Evolutionary conservation across 2,329 filamentous ascomycete genomes (phyloP), one percentile per base, ranked within the genome.

Genomic region (Aspergillus sp.): DNA sequence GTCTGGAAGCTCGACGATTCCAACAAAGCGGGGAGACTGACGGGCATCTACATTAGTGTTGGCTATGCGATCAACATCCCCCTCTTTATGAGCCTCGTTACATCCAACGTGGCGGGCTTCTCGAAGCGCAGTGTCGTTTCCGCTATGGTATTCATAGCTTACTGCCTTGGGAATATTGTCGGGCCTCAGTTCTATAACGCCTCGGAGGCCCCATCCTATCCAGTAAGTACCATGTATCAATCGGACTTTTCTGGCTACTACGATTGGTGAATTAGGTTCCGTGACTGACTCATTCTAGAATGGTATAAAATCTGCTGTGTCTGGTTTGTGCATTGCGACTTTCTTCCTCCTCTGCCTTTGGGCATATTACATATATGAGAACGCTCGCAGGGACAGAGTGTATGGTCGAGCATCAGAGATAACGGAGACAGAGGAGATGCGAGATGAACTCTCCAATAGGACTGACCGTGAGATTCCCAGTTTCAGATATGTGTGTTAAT

Each of bases 71-170:
- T 65, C 33, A 73, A 73, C 21, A 70, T 75, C 19, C 71, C 73
- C 2, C 64, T 75, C 2, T 69, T 70, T 0, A 50, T 74, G 52
- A 72, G 69, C 60, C 55, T 73, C 9, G 70, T 73, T 47, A 72
- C 63, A 39, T 73, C 70, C 3, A 75, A 75, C 24, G 68, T 73
- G 3, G 70, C 71, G 3, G 72, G 72, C 0, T 71, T 74, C 46
- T 74, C 73, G 1, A 75, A 75, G 52, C 68, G 69, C 27, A 71
- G 69, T 40, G 67, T 67, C 1, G 68, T 71, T 7, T 70, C 73
- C 2, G 81, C 81, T 0, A 69, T 80, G 23, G 63, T 84, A n/a
- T 84, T 84, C 55, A 77, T 79, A 0, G 82, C 69, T 3, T 72
- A 72, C 52, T 71, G 71, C 40, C 53, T 73, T 46, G 70, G 70